Evolutionary conservation across 2,329 filamentous ascomycete species (phyloP).

Genomic region (Aspergillus pseudotamarii): DNA sequence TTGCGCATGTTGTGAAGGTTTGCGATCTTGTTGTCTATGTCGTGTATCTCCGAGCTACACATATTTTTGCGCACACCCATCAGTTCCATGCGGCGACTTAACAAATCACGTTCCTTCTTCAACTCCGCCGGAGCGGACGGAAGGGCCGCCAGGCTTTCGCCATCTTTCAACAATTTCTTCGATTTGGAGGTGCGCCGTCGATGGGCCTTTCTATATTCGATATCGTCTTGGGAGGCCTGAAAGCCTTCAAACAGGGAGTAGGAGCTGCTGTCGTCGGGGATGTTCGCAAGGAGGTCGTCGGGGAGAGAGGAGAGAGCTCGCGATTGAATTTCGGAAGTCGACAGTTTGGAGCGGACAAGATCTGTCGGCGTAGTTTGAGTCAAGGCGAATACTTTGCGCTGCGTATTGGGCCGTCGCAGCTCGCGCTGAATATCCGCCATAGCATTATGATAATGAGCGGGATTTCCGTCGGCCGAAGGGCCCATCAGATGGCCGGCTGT

Average conservation of each 20-base stretch:
- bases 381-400: conserved; percentile 89
- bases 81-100: conserved; percentile 88
- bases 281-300: conserved; percentile 85
- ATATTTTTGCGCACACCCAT: conserved; percentile 93
- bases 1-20: conserved; percentile 91
- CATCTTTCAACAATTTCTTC: conserved; percentile 69
- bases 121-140: conserved; percentile 72
- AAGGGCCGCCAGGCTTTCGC: conserved; percentile 58
- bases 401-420: conserved; percentile 77
- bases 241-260: conserved; percentile 98
- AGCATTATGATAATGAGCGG: conserved; percentile 77
- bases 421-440: conserved; percentile 89
- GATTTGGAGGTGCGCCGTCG: conserved; percentile 71
- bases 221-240: conserved; percentile 72
- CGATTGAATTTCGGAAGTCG: conserved; percentile 88
- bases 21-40: conserved; percentile 95
- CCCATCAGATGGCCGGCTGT: conserved; percentile 90
- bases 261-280: conserved; percentile 80
- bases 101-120: conserved; percentile 75
- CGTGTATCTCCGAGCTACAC: conserved; percentile 92
- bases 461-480: conserved; percentile 58
- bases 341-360: conserved; percentile 87
- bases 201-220: conserved; percentile 68
- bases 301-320: conserved; percentile 85
- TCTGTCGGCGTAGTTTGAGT: conserved; percentile 91